Percentiles rank a stretch among this genome's conserved stretches.
These are phyloP conservation scores for Hyphodiscus hymeniophilus DNA, from an alignment of 495 filamentous ascomycete genomes.

Conservation along the genomic window DNA sequence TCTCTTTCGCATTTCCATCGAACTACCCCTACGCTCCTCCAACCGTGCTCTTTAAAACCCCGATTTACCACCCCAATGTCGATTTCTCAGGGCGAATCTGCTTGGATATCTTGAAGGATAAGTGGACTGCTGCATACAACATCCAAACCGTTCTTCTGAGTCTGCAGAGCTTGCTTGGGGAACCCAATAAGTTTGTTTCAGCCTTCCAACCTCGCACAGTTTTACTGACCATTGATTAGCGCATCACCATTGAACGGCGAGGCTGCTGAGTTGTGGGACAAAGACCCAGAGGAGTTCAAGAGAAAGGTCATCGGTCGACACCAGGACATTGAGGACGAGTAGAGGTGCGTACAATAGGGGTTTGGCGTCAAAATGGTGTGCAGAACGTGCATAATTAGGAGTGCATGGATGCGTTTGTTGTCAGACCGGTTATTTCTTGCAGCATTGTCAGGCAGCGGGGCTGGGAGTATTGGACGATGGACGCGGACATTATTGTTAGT, in stretches of 20 bases:
- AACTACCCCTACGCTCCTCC: conserved; percentile 95
- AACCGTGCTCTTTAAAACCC: conserved; percentile 85
- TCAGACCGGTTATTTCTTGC: conserved; percentile 8
- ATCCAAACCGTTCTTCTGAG: conserved; percentile 87
- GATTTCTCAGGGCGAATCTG: conserved; percentile 90
- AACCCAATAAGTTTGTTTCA: conserved; percentile 91
- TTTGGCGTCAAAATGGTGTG: conserved; percentile 7
- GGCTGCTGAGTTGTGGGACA: conserved; percentile 93
- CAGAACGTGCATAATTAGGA: conserved; percentile 14
- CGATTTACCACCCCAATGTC: conserved; percentile 91
- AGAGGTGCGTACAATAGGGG: conserved; percentile 7
- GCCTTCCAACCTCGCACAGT: neutral
- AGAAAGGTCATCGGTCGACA: conserved; percentile 51
- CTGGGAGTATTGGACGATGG: conserved; percentile 13
- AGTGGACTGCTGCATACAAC: conserved; percentile 93
- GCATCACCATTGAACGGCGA: conserved; percentile 92
- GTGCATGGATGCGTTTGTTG: neutral
- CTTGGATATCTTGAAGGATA: conserved; percentile 95
- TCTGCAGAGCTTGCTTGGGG: conserved; percentile 88
- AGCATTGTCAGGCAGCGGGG: conserved; percentile 17
- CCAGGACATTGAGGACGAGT: conserved; percentile 49
- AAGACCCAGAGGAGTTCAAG: conserved; percentile 81
- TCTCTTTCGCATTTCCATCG: conserved; percentile 81
- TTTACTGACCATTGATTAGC: conserved; percentile 36
- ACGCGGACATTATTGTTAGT: conserved; percentile 12